Conservation (phyloP, 1,284 basidiomycete genomes). For the Ganoderma lingzhi region DNA sequence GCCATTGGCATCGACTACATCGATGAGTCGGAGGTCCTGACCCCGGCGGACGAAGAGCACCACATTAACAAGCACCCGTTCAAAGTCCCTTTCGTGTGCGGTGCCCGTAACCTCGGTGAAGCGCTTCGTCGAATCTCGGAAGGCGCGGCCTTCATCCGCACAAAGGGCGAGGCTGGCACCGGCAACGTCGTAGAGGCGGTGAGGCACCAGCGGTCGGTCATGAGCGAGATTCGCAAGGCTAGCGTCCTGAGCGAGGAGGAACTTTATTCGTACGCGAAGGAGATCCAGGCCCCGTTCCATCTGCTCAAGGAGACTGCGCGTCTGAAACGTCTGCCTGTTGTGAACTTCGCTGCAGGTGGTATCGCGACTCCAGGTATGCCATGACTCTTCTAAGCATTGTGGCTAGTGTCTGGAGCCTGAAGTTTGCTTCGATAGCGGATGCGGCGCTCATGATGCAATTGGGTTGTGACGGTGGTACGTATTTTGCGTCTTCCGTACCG, state of each 20-base stretch:
- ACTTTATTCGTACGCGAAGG: slow-evolving; percentile 94
- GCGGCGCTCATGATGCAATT: slow-evolving; percentile 99
- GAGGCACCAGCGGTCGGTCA: slow-evolving; percentile 88
- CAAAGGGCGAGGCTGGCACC: slow-evolving; percentile 97
- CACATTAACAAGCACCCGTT: slow-evolving; percentile 90
- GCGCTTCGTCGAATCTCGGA: slow-evolving; percentile 97
- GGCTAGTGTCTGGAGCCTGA: slow-evolving; percentile 15
- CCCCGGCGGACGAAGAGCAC: slow-evolving; percentile 91
- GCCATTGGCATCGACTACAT: slow-evolving; percentile 97
- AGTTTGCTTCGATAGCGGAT: slow-evolving; percentile 65
- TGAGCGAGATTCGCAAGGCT: slow-evolving; percentile 86
- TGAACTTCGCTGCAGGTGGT: slow-evolving; percentile 96
- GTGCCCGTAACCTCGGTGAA: slow-evolving; percentile 86
- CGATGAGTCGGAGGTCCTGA: slow-evolving; percentile 96
- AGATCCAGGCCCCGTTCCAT: slow-evolving; percentile 96
- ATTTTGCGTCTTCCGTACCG: slow-evolving; percentile 20
- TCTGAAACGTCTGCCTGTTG: slow-evolving; percentile 93
- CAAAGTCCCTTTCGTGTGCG: slow-evolving; percentile 90
- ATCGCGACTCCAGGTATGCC: slow-evolving; percentile 90
- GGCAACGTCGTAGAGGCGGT: slow-evolving; percentile 99
- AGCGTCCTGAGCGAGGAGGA: slow-evolving; percentile 95
- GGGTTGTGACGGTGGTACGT: slow-evolving; percentile 93
- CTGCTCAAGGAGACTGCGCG: slow-evolving; percentile 96
- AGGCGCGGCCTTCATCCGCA: slow-evolving; percentile 97
- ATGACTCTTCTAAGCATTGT: neutral